Evolutionary conservation across 1,139 yeast genomes (phyloP), one percentile per base, ranked within the genome.

Genomic region (Saccharomyces hybrid): DNA sequence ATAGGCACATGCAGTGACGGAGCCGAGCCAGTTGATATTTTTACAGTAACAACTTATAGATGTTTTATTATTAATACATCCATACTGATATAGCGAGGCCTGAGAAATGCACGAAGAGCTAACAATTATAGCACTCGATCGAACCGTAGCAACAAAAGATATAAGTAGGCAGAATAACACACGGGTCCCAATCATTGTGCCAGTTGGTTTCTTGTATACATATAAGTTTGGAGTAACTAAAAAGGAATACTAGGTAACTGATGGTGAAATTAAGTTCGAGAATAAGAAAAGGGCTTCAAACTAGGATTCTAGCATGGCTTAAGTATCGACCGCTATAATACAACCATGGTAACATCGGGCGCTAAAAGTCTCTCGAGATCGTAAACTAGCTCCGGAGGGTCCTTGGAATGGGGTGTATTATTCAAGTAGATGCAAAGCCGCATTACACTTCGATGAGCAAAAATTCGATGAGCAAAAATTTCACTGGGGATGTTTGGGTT

Each of bases 41-140:
- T 60, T 60, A 57, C 79, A 75, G 14, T 73, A 71, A 53, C 79
- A 75, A 25, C 58, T 53, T 71, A 69, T n/a, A 69, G 65, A 16
- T 55, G 16, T 16, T 16, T 16, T 16, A 16, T 59, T 57, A 68
- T 71, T 56, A 28, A 61, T 57, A 57, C 79, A 75, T 1, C 76
- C 76, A 77, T 77, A 75, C 51, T 73, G 72, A 51, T 66, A 69
- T 23, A 60, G 61, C 38, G 65, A 61, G 55, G 72, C 63, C 49
- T 73, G 74, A 55, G 73, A 74, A 9, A 73, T 61, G 58, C 79
- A 75, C 20, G 76, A 67, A 1, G 76, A 65, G 0, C 76, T 76
- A 14, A 38, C 13, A 16, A 38, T 9, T 38, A 5, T 38, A 16
- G 72, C 54, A 5, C 70, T 63, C n/a, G 73, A 68, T 54, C 71